phyloP scores from a whole-genome alignment of 495 filamentous ascomycete species.

The Annulohypoxylon bovei region DNA sequence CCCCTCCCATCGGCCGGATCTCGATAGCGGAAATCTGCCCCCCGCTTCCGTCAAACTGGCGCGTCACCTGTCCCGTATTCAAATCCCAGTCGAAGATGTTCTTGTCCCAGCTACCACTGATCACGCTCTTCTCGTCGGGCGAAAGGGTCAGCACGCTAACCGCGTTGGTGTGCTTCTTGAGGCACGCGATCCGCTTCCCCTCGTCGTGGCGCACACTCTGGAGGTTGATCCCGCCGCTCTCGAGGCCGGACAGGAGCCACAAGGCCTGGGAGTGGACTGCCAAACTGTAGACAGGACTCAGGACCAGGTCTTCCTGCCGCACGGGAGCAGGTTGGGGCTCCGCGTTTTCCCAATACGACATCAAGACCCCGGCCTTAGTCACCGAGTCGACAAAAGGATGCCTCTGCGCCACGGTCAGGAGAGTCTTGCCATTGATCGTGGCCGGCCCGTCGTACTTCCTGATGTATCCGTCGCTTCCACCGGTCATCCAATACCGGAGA shows the following conservation, averaged over 20 bases:
- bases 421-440: conserved; percentile 92
- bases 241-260: conserved; percentile 90
- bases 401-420: conserved; percentile 92
- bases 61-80: conserved; percentile 81
- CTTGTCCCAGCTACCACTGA: conserved; percentile 98
- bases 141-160: conserved; percentile 88
- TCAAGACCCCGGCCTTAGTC: conserved; percentile 87
- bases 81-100: conserved; percentile 94
- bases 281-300: conserved; percentile 93
- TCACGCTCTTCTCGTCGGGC: conserved; percentile 83
- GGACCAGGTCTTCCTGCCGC: conserved; percentile 61
- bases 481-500: conserved; percentile 94
- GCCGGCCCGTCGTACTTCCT: conserved; percentile 95
- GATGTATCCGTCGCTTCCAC: conserved; percentile 93
- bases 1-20: conserved; percentile 77
- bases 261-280: conserved; percentile 89
- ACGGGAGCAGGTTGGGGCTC: conserved; percentile 57
- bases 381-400: conserved; percentile 99
- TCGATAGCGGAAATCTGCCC: conserved; percentile 90
- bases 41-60: conserved; percentile 77
- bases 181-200: conserved; percentile 81
- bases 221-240: conserved; percentile 91
- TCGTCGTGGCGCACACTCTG: conserved; percentile 96
- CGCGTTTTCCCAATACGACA: conserved; percentile 97
- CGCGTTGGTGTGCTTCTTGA: conserved; percentile 88